Percentiles rank a stretch among this genome's conserved stretches.
Evolutionary conservation across 2,329 filamentous ascomycete species (phyloP).

Genomic region (Rutstroemia sp.): DNA sequence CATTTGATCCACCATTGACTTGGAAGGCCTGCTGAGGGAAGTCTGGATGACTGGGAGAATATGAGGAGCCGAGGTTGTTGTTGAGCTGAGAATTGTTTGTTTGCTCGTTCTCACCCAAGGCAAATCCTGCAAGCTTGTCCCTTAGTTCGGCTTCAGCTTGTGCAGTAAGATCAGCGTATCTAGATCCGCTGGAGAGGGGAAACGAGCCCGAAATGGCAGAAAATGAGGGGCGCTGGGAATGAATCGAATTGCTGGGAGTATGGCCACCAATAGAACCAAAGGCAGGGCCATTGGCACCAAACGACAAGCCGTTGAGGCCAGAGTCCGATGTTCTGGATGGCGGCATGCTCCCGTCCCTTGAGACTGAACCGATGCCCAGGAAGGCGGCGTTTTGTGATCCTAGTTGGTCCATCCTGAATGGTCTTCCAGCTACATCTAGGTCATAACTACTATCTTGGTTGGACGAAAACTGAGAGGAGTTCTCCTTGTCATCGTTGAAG

Average conservation of each 20-base stretch:
- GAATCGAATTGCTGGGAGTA: slow-evolving; percentile 38
- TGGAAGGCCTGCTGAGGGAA: slow-evolving; percentile 20
- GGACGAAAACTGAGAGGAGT: slow-evolving; percentile 18
- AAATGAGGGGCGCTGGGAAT: slow-evolving; percentile 39
- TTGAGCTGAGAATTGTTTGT: slow-evolving; percentile 16
- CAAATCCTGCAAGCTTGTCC: slow-evolving; percentile 24
- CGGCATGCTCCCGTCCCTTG: slow-evolving; percentile 49
- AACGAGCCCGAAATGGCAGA: slow-evolving; percentile 41
- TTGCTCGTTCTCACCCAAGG: slow-evolving; percentile 23
- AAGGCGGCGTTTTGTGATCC: slow-evolving; percentile 37
- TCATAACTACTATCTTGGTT: slow-evolving; percentile 20
- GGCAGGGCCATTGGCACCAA: slow-evolving; percentile 15
- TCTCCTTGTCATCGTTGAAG: slow-evolving; percentile 28
- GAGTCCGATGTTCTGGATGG: slow-evolving; percentile 47
- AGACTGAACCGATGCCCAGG: slow-evolving; percentile 37
- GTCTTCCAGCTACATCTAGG: slow-evolving; percentile 18
- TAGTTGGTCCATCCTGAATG: slow-evolving; percentile 18
- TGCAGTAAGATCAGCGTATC: slow-evolving; percentile 18
- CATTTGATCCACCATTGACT: slow-evolving; percentile 17
- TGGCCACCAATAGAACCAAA: slow-evolving; percentile 31
- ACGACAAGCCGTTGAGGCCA: slow-evolving; percentile 27
- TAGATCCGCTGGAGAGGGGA: slow-evolving; percentile 37
- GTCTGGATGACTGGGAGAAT: slow-evolving; percentile 23
- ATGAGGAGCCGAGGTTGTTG: slow-evolving; percentile 14
- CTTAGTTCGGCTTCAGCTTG: slow-evolving; percentile 23